These are phyloP conservation scores for Diplosphaera chodatii DNA, from an alignment of 139 green algal genomes.

Conservation along the genomic window DNA sequence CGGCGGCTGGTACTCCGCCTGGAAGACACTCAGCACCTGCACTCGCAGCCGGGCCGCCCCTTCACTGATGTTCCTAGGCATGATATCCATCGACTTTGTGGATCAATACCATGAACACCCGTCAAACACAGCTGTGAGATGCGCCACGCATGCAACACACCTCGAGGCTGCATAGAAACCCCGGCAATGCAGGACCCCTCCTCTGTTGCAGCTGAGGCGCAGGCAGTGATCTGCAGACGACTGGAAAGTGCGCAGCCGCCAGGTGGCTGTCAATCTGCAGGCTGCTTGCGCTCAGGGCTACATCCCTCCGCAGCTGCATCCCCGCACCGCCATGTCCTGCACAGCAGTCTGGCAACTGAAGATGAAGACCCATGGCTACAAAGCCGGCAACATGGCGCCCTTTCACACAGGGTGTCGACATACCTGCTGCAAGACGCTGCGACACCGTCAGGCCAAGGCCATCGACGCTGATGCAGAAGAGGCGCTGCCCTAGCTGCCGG, in stretches of 20 bases:
- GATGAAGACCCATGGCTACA: no score
- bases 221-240: slow-evolving; percentile 13
- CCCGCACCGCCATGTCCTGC: no score
- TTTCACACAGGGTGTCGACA: no score
- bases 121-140: no score
- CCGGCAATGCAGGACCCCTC: background rate
- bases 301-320: background rate
- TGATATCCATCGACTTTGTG: no score
- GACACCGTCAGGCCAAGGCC: slow-evolving; percentile 1
- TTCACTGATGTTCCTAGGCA: no score
- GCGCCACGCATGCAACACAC: no score
- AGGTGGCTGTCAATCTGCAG: slow-evolving; percentile 29
- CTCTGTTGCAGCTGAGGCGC: background rate
- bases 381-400: no score
- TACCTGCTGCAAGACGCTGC: background rate
- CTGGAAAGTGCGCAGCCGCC: slow-evolving; percentile 19
- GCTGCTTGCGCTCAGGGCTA: slow-evolving; percentile 2
- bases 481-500: background rate
- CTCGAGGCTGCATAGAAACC: background rate
- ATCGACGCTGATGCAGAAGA: slow-evolving; percentile 10
- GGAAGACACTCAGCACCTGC: background rate
- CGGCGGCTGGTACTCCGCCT: background rate
- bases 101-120: no score
- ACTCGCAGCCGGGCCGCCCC: no score
- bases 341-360: no score